phyloP scores from a whole-genome alignment of 2,329 filamentous ascomycete species.

The Verticillium isaacii region DNA sequence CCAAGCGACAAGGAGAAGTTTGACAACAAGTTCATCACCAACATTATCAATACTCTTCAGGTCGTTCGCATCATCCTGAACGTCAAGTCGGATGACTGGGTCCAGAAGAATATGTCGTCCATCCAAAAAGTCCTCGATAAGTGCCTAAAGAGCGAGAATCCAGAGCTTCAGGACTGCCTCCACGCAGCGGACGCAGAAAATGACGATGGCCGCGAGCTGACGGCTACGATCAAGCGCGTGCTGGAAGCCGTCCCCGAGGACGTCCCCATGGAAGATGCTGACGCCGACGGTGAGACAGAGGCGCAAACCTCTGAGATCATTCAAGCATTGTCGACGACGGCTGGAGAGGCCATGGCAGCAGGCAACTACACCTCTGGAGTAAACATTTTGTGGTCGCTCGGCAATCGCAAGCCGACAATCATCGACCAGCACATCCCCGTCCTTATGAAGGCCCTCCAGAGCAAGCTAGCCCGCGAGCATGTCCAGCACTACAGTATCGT shows the following conservation, averaged over 20 bases:
- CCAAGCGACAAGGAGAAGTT: constrained; percentile 63
- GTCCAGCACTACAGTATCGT: constrained; percentile 67
- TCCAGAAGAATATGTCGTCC: constrained; percentile 68
- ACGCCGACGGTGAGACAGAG: constrained; percentile 80
- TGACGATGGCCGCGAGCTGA: constrained; percentile 65
- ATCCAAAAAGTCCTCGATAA: constrained; percentile 90
- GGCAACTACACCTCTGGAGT: constrained; percentile 82
- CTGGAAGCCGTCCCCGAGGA: constrained; percentile 84
- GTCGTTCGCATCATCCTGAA: constrained; percentile 87
- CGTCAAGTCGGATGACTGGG: constrained; percentile 86
- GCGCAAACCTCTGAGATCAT: constrained; percentile 82
- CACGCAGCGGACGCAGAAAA: constrained; percentile 68
- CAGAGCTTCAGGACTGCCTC: constrained; percentile 89
- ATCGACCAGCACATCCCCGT: constrained; percentile 85
- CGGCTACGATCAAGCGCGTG: constrained; percentile 74
- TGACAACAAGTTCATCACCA: constrained; percentile 80
- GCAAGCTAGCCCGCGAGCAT: constrained; percentile 90
- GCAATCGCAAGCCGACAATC: constrained; percentile 75
- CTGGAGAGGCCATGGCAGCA: constrained; percentile 79
- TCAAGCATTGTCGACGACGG: constrained; percentile 75
- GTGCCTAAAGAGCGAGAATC: constrained; percentile 78
- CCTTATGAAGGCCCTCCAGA: constrained; percentile 89
- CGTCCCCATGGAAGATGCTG: constrained; percentile 66
- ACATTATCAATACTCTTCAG: constrained; percentile 90
- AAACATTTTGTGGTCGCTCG: constrained; percentile 90